phyloP scores from a whole-genome alignment of 768 basidiomycete genomes.

The Podaxis sp. region DNA sequence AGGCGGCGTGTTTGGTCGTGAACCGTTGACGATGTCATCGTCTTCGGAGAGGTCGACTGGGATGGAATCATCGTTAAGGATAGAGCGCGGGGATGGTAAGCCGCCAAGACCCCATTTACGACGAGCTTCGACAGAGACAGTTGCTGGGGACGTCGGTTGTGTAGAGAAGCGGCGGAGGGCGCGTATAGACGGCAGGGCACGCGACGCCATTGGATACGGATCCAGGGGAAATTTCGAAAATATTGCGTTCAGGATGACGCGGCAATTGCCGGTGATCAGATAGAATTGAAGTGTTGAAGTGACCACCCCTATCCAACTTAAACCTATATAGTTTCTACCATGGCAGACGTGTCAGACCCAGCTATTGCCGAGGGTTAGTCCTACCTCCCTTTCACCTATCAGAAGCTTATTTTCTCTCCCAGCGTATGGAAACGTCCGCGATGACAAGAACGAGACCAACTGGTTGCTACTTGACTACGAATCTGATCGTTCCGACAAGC shows the following conservation, averaged over 20 bases:
- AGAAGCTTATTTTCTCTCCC: conserved; percentile 26
- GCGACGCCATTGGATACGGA: conserved; percentile 6
- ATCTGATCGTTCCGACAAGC: conserved; percentile 79
- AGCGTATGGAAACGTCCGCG: conserved; percentile 89
- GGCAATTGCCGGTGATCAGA: conserved; percentile 12
- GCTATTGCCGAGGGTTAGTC: conserved; percentile 68
- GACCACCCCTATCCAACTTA: background rate
- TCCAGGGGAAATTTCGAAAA: background rate
- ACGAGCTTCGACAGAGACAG: conserved; percentile 17
- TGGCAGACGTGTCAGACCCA: conserved; percentile 81
- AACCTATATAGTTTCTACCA: conserved; percentile 25
- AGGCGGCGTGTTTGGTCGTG: conserved; percentile 34
- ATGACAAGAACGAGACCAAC: conserved; percentile 82
- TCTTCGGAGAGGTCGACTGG: conserved; percentile 53
- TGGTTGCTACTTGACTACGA: conserved; percentile 93
- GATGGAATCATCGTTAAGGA: conserved; percentile 47
- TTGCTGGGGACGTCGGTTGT: conserved; percentile 19
- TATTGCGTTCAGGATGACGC: background rate
- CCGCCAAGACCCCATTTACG: conserved; percentile 41
- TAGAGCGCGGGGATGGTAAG: conserved; percentile 40
- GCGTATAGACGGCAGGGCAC: background rate
- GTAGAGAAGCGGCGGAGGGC: conserved; percentile 8
- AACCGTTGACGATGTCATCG: conserved; percentile 47
- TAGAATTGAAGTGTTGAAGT: background rate
- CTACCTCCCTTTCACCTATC: background rate